Conservation (phyloP, 2,329 filamentous ascomycete genomes). For the Torrubiella hemipterigena region DNA sequence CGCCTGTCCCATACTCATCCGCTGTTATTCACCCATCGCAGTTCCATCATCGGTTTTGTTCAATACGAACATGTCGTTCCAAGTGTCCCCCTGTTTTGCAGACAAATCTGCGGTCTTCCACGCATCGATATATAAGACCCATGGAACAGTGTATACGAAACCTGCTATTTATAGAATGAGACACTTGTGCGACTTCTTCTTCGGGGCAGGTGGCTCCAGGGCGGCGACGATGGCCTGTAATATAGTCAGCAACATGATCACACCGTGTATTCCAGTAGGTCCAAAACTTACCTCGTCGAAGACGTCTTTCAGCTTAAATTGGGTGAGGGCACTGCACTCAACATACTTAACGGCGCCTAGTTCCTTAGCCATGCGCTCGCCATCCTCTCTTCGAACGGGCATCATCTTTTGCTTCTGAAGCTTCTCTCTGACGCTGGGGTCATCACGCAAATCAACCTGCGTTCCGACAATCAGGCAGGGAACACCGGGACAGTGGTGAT, state of each 20-base stretch:
- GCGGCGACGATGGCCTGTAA: conserved; percentile 85
- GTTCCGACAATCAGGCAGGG: conserved; percentile 97
- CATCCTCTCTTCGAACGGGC: conserved; percentile 83
- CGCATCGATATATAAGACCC: too few species aligned
- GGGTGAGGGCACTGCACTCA: conserved; percentile 93
- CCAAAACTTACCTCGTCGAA: conserved; percentile 77
- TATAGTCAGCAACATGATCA: neutral
- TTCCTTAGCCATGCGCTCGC: conserved; percentile 93
- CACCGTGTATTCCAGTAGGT: neutral
- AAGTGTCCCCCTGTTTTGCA: too few species aligned
- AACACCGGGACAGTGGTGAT: conserved; percentile 95
- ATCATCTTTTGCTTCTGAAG: conserved; percentile 92
- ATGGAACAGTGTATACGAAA: too few species aligned
- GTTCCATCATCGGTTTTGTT: too few species aligned
- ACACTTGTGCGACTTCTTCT: conserved; percentile 65
- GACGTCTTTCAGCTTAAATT: conserved; percentile 97
- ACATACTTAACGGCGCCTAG: conserved; percentile 98
- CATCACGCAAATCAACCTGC: conserved; percentile 90
- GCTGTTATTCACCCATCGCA: too few species aligned
- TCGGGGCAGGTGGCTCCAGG: conserved; percentile 73
- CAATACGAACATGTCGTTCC: too few species aligned
- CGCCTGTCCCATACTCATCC: too few species aligned
- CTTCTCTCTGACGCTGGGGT: conserved; percentile 78
- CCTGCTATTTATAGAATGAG: conserved; percentile 58
- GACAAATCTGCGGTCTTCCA: too few species aligned